Base-by-base conservation (phyloP, 2,329 filamentous ascomycete genomes). In the Aotearoamyces nothofagi region DNA sequence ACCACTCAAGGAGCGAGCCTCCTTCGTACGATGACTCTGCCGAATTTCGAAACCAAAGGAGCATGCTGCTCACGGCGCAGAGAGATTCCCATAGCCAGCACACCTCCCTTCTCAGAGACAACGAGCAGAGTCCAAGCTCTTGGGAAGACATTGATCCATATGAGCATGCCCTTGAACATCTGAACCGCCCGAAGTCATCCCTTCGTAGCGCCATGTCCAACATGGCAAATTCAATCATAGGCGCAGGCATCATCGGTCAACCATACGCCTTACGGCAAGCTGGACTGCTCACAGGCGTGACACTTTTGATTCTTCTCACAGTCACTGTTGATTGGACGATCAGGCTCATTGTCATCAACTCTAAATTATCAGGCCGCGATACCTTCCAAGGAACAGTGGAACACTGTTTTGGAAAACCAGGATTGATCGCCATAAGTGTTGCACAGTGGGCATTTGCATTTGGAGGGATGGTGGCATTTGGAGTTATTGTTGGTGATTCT, bases 361-460 rank as follows among this genome's bases (percentile, higher is more conserved):
- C 81, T 52, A 98, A 98, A 61, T 64, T 98, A 41, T 92, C 82
- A 53, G 90, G 90, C 24, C 79, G 84, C 32, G 79, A 83, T 52
- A 92, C 80, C 32, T 98, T 96, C 50, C 90, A 98, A 57, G 80
- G 83, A 22, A 98, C 90, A 1, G 84, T 98, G 49, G 78, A 94
- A 55, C 75, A 87, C 54, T 98, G 90, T 58, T 98, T 93, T 56
- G 90, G 90, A 5, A 76, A 72, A 45, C 66, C 77, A 11, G 90
- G 90, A 0, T 63, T 98, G 32, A 71, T 98, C 39, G 87, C 90
- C 34, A 94, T 98, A 41, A 66, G 60, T 35, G 40, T 96, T 36
- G 90, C 90, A 27, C 90, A 98, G 59, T 98, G 87, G 87, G 78
- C 83, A 15, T 98, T 98, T 63, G 90, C 90, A 3, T 98, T 96